Percentiles rank a stretch among this genome's conserved stretches.
Conservation (phyloP, 768 basidiomycete species). For the Scleroderma bovista region DNA sequence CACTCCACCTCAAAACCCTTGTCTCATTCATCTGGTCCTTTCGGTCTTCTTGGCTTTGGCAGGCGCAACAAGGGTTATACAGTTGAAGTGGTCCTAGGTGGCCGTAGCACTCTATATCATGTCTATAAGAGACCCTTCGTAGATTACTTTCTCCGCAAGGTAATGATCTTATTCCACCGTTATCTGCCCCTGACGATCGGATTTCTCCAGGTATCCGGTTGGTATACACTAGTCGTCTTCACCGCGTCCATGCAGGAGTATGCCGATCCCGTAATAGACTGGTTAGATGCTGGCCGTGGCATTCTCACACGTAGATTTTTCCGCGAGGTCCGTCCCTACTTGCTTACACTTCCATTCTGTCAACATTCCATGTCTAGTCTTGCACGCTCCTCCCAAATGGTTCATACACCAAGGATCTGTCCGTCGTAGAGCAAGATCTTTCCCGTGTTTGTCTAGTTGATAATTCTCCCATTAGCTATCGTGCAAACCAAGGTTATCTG, state of each 20-base stretch:
- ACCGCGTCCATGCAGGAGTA: slow-evolving; percentile 99
- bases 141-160: slow-evolving; percentile 90
- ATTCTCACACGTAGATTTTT: slow-evolving; percentile 87
- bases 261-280: slow-evolving; percentile 99
- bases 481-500: slow-evolving; percentile 78
- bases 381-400: slow-evolving; percentile 92
- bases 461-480: slow-evolving; percentile 93
- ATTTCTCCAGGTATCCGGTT: slow-evolving; percentile 77
- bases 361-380: slow-evolving; percentile 45
- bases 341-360: not conserved
- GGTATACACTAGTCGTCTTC: slow-evolving; percentile 99
- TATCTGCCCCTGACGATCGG: not conserved
- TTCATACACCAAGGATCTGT: slow-evolving; percentile 90
- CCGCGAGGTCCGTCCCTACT: slow-evolving; percentile 65
- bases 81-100: slow-evolving; percentile 89
- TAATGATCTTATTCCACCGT: slow-evolving; percentile 30
- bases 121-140: slow-evolving; percentile 98
- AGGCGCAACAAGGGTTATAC: slow-evolving; percentile 69
- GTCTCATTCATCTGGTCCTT: slow-evolving; percentile 39
- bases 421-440: slow-evolving; percentile 84
- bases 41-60: slow-evolving; percentile 58
- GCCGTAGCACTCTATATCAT: slow-evolving; percentile 87
- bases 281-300: slow-evolving; percentile 93
- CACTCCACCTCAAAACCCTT: slow-evolving; percentile 90
- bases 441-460: slow-evolving; percentile 93